These are phyloP conservation scores for Acanthamoeba lenticulata DNA, from an alignment of 208 protist genomes.

Conservation along the genomic window DNA sequence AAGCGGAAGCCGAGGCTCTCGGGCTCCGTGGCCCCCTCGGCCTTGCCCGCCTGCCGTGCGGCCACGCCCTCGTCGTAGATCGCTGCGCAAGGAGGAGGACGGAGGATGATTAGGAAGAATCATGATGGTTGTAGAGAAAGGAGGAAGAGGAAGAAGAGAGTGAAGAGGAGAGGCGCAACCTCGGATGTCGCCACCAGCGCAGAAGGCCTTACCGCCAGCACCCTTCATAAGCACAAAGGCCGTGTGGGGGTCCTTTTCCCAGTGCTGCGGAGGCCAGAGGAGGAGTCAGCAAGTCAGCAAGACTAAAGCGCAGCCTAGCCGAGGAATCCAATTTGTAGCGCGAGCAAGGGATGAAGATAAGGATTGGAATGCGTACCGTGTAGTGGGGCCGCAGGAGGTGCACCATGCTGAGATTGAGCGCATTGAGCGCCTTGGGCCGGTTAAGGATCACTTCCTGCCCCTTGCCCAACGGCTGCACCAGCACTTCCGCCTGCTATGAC, in stretches of 20 bases:
- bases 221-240: conserved; percentile 75
- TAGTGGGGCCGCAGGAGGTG: conserved; percentile 73
- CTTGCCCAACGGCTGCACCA: conserved; percentile 6
- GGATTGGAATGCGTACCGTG: neutral
- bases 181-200: conserved; percentile 84
- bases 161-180: neutral
- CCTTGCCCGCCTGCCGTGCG: conserved; percentile 22
- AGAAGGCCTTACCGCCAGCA: conserved; percentile 86
- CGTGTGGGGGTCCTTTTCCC: neutral
- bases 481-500: neutral
- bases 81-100: neutral
- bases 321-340: neutral
- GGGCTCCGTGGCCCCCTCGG: neutral
- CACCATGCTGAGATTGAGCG: conserved; percentile 83
- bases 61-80: conserved; percentile 70
- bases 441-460: conserved; percentile 77
- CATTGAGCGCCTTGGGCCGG: conserved; percentile 85
- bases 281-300: neutral
- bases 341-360: neutral
- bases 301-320: neutral
- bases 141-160: neutral
- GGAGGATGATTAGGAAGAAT: no score
- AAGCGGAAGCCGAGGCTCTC: conserved; percentile 68
- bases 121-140: neutral
- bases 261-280: neutral